A percentile compares a stretch with the other conserved stretches of the same genome.
phyloP scores from a whole-genome alignment of 2,329 filamentous ascomycete species.

The Alternaria longipes region DNA sequence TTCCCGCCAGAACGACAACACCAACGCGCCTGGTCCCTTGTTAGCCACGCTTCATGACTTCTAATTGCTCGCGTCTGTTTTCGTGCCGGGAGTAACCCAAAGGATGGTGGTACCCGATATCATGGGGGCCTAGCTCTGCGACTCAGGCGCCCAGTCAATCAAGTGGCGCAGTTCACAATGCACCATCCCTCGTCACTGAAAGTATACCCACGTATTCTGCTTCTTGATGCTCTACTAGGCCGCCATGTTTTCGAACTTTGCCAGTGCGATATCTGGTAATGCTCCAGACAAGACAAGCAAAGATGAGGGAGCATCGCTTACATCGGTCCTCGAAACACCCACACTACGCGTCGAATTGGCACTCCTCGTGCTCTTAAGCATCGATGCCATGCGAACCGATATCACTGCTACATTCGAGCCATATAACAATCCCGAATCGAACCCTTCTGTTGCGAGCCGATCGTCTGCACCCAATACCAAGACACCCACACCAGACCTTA shows the following conservation, averaged over 20 bases:
- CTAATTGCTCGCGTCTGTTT: neutral
- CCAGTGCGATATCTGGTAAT: constrained; percentile 7
- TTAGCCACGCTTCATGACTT: neutral
- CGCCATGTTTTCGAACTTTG: constrained; percentile 5
- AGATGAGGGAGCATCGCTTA: constrained; percentile 44
- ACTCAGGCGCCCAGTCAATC: constrained; percentile 5
- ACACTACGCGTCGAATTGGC: constrained; percentile 56
- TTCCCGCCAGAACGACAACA: neutral
- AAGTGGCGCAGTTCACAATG: neutral
- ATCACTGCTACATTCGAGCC: constrained; percentile 40
- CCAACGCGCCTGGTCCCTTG: neutral
- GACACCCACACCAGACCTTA: constrained; percentile 31
- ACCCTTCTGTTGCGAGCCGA: constrained; percentile 10
- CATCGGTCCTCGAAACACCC: constrained; percentile 52
- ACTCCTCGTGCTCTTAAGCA: constrained; percentile 57
- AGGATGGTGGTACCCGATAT: neutral
- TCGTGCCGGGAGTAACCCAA: neutral
- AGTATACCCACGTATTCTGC: neutral
- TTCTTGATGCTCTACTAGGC: neutral
- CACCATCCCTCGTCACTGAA: neutral
- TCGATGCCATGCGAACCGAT: constrained; percentile 54
- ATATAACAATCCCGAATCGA: constrained; percentile 28
- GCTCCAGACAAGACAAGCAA: constrained; percentile 7
- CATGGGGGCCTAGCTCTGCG: neutral
- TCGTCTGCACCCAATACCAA: constrained; percentile 18